phyloP scores from a whole-genome alignment of 176 grass and related monocot species.

The Cymbopogon citratus region DNA sequence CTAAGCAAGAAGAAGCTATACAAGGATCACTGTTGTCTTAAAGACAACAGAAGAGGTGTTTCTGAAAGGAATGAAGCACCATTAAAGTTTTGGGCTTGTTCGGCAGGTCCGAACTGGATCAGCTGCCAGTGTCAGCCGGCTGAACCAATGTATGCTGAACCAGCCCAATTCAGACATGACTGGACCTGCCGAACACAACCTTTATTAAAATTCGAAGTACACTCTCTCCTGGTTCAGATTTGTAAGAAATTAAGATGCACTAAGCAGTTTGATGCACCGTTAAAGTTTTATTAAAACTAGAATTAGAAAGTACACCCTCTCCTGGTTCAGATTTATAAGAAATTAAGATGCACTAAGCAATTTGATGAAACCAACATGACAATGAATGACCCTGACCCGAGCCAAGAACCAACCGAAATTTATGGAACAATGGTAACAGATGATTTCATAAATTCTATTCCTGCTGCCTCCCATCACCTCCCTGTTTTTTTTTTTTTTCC shows the following conservation, averaged over 20 bases:
- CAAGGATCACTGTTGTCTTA: not conserved
- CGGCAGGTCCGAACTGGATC: too few relatives aligned
- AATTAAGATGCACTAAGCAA: not conserved
- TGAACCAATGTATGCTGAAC: too few relatives aligned
- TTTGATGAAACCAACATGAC: not conserved
- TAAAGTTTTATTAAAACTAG: not conserved
- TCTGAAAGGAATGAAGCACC: not conserved
- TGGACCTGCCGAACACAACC: too few relatives aligned
- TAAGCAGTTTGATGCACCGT: not conserved
- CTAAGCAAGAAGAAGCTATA: not conserved
- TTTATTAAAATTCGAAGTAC: not conserved
- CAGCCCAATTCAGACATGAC: too few relatives aligned
- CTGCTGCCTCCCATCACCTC: not conserved
- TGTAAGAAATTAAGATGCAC: not conserved
- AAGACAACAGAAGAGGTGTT: not conserved
- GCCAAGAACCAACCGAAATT: not conserved
- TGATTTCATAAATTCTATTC: not conserved
- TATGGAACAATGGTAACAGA: not conserved
- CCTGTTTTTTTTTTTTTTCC: too few relatives aligned
- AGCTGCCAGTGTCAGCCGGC: too few relatives aligned
- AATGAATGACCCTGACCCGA: not conserved
- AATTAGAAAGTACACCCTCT: not conserved
- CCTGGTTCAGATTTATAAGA: not conserved
- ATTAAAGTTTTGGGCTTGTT: too few relatives aligned
- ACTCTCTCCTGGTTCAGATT: not conserved